phyloP scores from a whole-genome alignment of 2,329 filamentous ascomycete species.

The Allantophomopsis cytisporea region DNA sequence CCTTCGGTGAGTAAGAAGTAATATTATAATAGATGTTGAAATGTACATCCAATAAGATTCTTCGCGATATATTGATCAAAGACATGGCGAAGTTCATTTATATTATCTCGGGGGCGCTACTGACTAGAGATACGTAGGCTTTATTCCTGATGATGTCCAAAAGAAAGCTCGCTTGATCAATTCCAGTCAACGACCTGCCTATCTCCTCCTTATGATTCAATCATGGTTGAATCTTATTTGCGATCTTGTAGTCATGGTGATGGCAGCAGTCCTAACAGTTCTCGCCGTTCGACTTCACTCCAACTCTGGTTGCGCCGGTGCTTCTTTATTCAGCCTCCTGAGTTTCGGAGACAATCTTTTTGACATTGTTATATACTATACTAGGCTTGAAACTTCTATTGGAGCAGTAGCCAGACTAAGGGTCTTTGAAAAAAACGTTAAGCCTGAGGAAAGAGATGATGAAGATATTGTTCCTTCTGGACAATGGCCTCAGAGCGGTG shows the following conservation, averaged over 20 bases:
- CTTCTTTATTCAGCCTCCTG: conserved; percentile 28
- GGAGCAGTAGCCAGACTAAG: conserved; percentile 40
- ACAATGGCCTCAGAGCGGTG: conserved; percentile 16
- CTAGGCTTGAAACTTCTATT: conserved; percentile 39
- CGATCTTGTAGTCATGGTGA: conserved; percentile 24
- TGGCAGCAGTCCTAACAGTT: conserved; percentile 15
- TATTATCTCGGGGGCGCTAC: too few species aligned
- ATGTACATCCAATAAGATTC: too few species aligned
- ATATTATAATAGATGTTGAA: too few species aligned
- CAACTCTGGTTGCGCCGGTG: conserved; percentile 2
- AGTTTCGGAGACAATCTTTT: conserved; percentile 19
- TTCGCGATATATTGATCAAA: too few species aligned
- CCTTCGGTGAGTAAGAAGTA: conserved; percentile 26
- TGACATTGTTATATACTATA: conserved; percentile 34
- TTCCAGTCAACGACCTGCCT: conserved; percentile 27
- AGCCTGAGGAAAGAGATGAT: conserved; percentile 18
- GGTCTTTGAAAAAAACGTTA: conserved; percentile 29
- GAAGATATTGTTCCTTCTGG: conserved; percentile 9
- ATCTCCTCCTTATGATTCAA: conserved; percentile 28
- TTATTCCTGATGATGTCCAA: too few species aligned
- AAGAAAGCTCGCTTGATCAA: too few species aligned
- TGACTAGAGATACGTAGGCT: too few species aligned
- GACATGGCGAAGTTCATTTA: too few species aligned
- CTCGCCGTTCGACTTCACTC: conserved; percentile 10
- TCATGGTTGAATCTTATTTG: conserved; percentile 28